phyloP scores from a whole-genome alignment of 192 early-diverging fungal genomes.

The Coemansia nantahalensis region DNA sequence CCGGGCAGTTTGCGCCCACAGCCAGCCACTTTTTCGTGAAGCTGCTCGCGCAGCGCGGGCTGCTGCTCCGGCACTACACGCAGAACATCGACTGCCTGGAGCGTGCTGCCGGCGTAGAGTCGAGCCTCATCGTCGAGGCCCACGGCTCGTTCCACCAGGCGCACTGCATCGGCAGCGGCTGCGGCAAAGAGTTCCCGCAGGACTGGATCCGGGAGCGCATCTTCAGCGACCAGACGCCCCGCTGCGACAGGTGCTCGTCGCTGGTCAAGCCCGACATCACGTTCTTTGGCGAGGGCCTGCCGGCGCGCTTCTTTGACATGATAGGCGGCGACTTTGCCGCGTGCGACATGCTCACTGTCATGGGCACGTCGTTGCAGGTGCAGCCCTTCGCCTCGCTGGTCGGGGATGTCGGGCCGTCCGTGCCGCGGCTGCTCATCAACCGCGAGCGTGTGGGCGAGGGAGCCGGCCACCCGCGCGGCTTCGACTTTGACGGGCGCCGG shows the following conservation, averaged over 20 bases:
- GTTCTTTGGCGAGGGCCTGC: conserved; percentile 93
- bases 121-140: conserved; percentile 79
- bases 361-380: conserved; percentile 90
- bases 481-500: conserved; percentile 75
- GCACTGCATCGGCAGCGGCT: conserved; percentile 60
- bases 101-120: conserved; percentile 72
- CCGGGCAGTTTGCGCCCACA: conserved; percentile 77
- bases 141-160: conserved; percentile 91
- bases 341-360: conserved; percentile 87
- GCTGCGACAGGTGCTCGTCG: conserved; percentile 62
- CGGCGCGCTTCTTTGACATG: conserved; percentile 66
- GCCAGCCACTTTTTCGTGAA: conserved; percentile 84
- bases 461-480: conserved; percentile 47
- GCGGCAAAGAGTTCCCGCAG: conserved; percentile 40
- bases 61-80: conserved; percentile 83
- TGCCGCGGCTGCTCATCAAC: conserved; percentile 92
- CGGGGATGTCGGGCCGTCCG: conserved; percentile 56
- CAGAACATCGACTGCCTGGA: conserved; percentile 98
- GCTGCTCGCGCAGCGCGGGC: conserved; percentile 65
- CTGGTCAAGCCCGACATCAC: conserved; percentile 94
- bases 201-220: conserved; percentile 56
- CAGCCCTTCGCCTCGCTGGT: conserved; percentile 86
- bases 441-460: conserved; percentile 73
- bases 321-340: conserved; percentile 65
- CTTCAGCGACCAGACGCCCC: conserved; percentile 60